Evolutionary conservation across 306 rosid species (phyloP).

Genomic region (Castanea crenata): DNA sequence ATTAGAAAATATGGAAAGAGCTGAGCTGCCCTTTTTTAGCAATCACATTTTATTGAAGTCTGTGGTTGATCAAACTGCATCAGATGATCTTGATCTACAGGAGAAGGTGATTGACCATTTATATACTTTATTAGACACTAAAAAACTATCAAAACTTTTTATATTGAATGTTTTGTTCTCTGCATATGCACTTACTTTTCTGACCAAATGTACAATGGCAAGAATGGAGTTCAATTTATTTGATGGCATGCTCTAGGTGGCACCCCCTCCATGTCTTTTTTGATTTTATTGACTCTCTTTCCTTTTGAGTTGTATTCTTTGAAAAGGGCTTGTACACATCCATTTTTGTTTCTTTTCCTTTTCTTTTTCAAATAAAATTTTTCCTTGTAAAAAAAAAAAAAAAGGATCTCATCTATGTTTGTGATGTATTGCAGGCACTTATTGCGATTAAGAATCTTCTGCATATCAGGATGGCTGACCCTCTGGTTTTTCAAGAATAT

Average conservation of each 20-base stretch:
- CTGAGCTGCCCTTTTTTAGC: slow-evolving; percentile 50
- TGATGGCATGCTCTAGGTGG: not conserved
- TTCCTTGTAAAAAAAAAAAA: no score
- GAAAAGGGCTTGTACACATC: no score
- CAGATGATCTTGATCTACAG: slow-evolving; percentile 75
- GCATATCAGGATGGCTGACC: slow-evolving; percentile 62
- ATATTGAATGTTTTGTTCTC: not conserved
- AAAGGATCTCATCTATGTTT: not conserved
- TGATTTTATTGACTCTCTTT: no score
- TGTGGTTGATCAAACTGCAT: slow-evolving; percentile 67
- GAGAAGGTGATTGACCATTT: slow-evolving; percentile 61
- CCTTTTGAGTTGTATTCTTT: no score
- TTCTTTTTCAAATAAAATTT: no score
- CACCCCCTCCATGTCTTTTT: no score
- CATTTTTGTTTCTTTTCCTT: no score
- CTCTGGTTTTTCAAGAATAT: slow-evolving; percentile 53
- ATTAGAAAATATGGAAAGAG: slow-evolving; percentile 38
- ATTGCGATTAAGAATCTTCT: slow-evolving; percentile 62
- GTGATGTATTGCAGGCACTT: slow-evolving; percentile 59
- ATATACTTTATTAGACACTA: not conserved
- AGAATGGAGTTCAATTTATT: not conserved
- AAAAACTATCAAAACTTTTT: not conserved
- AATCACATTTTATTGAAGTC: slow-evolving; percentile 65
- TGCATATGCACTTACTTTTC: not conserved
- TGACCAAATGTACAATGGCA: not conserved